These are phyloP conservation scores for Chimonanthus praecox DNA, from an alignment of 164 flowering plant species.

Conservation along the genomic window DNA sequence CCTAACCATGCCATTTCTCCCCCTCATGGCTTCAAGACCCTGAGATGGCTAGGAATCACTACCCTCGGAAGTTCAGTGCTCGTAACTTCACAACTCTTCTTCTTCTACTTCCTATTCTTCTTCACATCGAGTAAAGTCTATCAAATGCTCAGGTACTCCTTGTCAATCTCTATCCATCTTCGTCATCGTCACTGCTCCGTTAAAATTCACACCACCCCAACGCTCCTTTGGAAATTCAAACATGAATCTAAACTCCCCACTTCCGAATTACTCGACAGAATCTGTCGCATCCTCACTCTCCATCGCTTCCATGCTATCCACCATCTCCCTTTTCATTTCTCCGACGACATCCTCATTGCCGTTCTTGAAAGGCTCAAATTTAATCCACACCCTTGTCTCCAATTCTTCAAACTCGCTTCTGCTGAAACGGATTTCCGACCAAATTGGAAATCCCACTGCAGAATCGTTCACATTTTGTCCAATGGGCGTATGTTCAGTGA, in stretches of 20 bases:
- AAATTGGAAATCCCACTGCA: conserved; percentile 44
- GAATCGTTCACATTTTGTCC: conserved; percentile 65
- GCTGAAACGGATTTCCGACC: conserved; percentile 54
- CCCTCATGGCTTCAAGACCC: no score
- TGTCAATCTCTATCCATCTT: conserved; percentile 1
- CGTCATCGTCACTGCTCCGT: neutral
- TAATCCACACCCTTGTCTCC: conserved; percentile 47
- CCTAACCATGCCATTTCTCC: no score
- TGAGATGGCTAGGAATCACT: no score
- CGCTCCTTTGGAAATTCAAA: conserved; percentile 38
- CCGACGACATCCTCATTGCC: conserved; percentile 51
- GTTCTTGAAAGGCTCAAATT: conserved; percentile 49
- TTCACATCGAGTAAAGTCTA: no score
- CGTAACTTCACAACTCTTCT: no score
- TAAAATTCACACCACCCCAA: conserved; percentile 28
- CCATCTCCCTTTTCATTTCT: conserved; percentile 44
- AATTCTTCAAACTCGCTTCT: conserved; percentile 55
- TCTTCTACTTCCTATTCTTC: no score
- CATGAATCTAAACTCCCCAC: conserved; percentile 38
- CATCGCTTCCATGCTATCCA: conserved; percentile 39
- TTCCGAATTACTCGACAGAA: conserved; percentile 45
- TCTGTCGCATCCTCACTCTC: conserved; percentile 56
- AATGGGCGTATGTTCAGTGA: conserved; percentile 58
- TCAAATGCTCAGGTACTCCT: conserved; percentile 23
- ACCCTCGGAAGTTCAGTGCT: no score